phyloP scores from a whole-genome alignment of 2,329 filamentous ascomycete genomes.

The Xylaria sp. region DNA sequence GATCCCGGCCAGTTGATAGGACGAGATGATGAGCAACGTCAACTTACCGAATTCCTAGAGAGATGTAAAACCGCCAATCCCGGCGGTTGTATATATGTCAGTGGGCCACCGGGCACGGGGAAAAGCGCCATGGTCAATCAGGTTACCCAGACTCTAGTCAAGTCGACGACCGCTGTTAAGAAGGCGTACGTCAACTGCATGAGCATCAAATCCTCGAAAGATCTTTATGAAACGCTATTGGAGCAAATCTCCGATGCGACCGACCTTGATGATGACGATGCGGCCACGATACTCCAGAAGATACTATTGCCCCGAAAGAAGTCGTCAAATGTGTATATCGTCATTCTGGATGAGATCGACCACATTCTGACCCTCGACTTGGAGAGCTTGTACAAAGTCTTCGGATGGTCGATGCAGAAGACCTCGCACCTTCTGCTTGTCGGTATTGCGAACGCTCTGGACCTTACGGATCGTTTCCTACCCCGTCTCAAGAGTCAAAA shows the following conservation, averaged over 20 bases:
- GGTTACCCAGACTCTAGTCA: constrained; percentile 57
- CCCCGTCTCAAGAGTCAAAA: constrained; percentile 90
- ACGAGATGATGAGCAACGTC: constrained; percentile 61
- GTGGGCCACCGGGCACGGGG: constrained; percentile 89
- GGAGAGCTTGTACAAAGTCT: constrained; percentile 86
- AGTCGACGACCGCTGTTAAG: constrained; percentile 48
- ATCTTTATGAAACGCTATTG: constrained; percentile 75
- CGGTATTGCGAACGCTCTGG: constrained; percentile 92
- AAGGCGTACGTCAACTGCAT: constrained; percentile 91
- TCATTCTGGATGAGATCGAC: constrained; percentile 92
- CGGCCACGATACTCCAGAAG: constrained; percentile 60
- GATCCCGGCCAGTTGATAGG: constrained; percentile 72
- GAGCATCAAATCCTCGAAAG: constrained; percentile 83
- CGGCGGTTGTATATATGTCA: constrained; percentile 87
- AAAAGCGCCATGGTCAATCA: constrained; percentile 92
- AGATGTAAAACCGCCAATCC: constrained; percentile 54
- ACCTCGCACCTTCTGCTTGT: constrained; percentile 76
- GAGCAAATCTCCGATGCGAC: constrained; percentile 59
- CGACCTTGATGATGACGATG: constrained; percentile 59
- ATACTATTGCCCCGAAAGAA: constrained; percentile 64
- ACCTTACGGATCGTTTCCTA: constrained; percentile 90
- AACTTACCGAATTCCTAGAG: constrained; percentile 65
- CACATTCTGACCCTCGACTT: constrained; percentile 84
- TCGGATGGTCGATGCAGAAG: constrained; percentile 87
- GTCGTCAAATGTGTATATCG: constrained; percentile 60